phyloP scores from a whole-genome alignment of 306 rosid species.

The Hylodesmum podocarpum region DNA sequence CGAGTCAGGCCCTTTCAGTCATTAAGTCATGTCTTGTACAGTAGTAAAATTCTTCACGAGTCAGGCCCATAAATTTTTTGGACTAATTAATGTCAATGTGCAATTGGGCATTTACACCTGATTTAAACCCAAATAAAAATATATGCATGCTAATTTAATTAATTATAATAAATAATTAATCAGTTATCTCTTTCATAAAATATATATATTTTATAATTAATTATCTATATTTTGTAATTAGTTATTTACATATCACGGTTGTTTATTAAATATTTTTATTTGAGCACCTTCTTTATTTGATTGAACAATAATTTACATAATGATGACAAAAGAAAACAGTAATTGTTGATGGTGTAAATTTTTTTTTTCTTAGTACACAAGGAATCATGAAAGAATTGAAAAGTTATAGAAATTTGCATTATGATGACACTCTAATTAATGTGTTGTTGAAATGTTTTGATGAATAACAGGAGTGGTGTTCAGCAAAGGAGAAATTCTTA shows the following conservation, averaged over 20 bases:
- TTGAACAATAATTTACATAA: background rate
- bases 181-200: too few species aligned
- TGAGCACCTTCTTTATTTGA: background rate
- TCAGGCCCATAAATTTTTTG: background rate
- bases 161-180: too few species aligned
- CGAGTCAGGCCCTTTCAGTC: background rate
- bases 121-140: background rate
- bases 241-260: too few species aligned
- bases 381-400: background rate
- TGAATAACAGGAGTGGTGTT: conserved; percentile 68
- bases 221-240: too few species aligned
- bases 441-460: background rate
- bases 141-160: too few species aligned
- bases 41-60: background rate
- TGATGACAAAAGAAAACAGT: background rate
- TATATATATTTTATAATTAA: too few species aligned
- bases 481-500: conserved; percentile 87
- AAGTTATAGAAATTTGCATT: background rate
- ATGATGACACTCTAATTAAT: background rate
- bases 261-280: too few species aligned
- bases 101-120: background rate
- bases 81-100: background rate
- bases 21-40: background rate
- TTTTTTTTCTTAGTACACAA: too few species aligned
- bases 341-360: too few species aligned